Percentiles rank a stretch among this genome's conserved stretches.
Conservation (phyloP, 2,329 filamentous ascomycete species). For the Aspergillus bombycis region DNA sequence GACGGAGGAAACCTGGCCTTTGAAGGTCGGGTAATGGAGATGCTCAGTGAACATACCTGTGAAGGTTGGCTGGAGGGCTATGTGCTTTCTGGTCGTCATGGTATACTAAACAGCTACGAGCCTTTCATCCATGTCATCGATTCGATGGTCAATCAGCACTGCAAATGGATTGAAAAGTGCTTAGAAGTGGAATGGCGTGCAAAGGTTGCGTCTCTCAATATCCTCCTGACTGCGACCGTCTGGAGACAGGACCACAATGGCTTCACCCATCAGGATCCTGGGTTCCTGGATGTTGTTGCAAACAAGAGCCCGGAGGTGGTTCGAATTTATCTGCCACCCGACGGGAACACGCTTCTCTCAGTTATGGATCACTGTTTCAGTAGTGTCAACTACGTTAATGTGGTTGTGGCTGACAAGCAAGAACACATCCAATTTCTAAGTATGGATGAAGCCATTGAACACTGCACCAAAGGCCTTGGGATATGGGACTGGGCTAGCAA, state of each 20-base stretch:
- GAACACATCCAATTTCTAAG: conserved; percentile 75
- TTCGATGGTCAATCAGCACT: conserved; percentile 85
- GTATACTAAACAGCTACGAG: conserved; percentile 79
- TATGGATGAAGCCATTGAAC: conserved; percentile 72
- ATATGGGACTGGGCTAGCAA: conserved; percentile 80
- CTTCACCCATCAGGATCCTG: conserved; percentile 80
- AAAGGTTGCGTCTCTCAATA: conserved; percentile 75
- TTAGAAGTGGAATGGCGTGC: conserved; percentile 77
- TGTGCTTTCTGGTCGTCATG: conserved; percentile 73
- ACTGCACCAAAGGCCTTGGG: conserved; percentile 77
- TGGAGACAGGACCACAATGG: conserved; percentile 85
- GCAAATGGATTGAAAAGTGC: conserved; percentile 83
- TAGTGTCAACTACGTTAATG: conserved; percentile 78
- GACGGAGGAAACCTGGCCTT: conserved; percentile 74
- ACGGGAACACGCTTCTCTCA: conserved; percentile 76
- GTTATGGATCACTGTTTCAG: conserved; percentile 76
- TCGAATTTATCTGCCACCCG: conserved; percentile 78
- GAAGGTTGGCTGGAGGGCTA: conserved; percentile 84
- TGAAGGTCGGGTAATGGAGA: conserved; percentile 77
- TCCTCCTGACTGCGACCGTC: conserved; percentile 75
- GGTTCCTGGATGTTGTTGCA: conserved; percentile 76
- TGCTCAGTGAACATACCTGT: conserved; percentile 78
- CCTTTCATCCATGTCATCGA: conserved; percentile 83
- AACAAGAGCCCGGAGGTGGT: conserved; percentile 82
- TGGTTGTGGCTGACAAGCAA: conserved; percentile 79